Conservation (phyloP, 2,329 filamentous ascomycete species). For the Exophiala spinifera region DNA sequence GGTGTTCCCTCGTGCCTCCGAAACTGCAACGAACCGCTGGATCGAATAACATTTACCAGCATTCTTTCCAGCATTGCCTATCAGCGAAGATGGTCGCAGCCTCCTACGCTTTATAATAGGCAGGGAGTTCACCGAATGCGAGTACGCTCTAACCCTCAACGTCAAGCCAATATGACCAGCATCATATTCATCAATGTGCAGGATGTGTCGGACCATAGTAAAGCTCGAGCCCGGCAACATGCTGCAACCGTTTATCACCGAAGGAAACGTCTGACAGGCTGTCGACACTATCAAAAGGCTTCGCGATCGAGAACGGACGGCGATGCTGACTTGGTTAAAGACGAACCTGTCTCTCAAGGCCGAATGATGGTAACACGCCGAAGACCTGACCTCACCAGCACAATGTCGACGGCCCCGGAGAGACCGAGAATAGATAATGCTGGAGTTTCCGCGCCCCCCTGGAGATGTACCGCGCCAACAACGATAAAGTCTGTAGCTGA, state of each 20-base stretch:
- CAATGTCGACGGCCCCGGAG: neutral
- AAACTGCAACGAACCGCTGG: too few relatives aligned
- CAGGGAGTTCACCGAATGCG: too few relatives aligned
- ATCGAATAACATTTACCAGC: too few relatives aligned
- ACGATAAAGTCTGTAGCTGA: neutral
- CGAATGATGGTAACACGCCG: neutral
- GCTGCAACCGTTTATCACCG: conserved; percentile 5
- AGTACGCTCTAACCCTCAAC: neutral
- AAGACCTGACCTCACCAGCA: too few relatives aligned
- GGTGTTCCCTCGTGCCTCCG: too few relatives aligned
- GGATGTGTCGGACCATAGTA: conserved; percentile 8
- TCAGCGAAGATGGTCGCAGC: too few relatives aligned
- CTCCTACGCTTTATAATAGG: too few relatives aligned
- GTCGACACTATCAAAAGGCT: conserved; percentile 5
- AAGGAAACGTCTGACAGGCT: conserved; percentile 4
- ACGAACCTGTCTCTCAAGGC: neutral
- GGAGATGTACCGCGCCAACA: neutral
- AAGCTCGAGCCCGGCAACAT: conserved; percentile 6
- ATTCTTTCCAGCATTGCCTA: too few relatives aligned
- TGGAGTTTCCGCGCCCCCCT: neutral
- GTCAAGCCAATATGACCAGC: conserved; percentile 7
- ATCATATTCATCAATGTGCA: conserved; percentile 17
- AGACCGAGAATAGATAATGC: neutral
- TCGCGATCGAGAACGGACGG: neutral
- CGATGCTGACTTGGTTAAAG: neutral